These are phyloP conservation scores for Miscanthus sacchariflorus DNA, from an alignment of 202 grass and related monocot genomes.

Conservation along the genomic window DNA sequence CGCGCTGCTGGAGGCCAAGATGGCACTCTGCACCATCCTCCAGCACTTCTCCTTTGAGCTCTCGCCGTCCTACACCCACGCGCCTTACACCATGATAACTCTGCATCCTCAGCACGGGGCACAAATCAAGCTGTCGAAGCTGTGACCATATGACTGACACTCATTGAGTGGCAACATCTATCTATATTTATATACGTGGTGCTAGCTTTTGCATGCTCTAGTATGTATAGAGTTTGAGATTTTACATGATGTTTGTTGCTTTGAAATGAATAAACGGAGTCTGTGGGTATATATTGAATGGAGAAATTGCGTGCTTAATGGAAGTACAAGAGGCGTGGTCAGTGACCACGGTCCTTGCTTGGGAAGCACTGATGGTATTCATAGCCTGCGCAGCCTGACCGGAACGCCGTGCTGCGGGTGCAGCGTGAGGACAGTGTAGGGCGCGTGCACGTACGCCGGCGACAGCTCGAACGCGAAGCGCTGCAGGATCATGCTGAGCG, in stretches of 20 bases:
- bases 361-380: background rate
- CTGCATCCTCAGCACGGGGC: conserved; percentile 80
- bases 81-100: conserved; percentile 57
- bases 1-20: conserved; percentile 67
- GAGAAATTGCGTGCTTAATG: no score
- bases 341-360: no score
- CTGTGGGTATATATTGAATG: no score
- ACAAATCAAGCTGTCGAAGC: conserved; percentile 56
- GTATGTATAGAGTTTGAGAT: background rate
- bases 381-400: background rate
- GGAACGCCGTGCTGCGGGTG: background rate
- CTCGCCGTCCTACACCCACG: conserved; percentile 74
- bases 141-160: conserved; percentile 8
- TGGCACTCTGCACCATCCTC: conserved; percentile 58
- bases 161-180: background rate
- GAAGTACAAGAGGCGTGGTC: no score
- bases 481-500: background rate
- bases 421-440: background rate
- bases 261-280: background rate
- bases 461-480: background rate
- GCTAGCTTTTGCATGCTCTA: no score
- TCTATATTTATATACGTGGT: no score
- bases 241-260: background rate
- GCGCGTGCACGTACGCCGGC: background rate
- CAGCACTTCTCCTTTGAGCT: conserved; percentile 69